These are phyloP conservation scores for Colletotrichum brevisporum DNA, from an alignment of 2,329 filamentous ascomycete genomes.

Conservation along the genomic window DNA sequence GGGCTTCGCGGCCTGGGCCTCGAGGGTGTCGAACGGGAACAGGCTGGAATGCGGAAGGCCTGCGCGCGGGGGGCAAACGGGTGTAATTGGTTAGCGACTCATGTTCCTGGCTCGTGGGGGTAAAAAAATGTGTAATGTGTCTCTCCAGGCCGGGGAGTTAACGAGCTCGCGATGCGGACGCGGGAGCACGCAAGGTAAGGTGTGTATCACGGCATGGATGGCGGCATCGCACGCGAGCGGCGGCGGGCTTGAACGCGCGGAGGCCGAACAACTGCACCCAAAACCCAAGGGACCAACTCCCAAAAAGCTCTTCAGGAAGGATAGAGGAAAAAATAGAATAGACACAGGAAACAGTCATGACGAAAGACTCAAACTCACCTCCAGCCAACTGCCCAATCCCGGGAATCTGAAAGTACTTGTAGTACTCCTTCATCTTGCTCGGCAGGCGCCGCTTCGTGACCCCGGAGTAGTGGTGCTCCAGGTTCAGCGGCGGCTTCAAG, in stretches of 20 bases:
- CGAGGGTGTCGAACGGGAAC: constrained; percentile 93
- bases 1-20: constrained; percentile 82
- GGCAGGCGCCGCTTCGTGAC: constrained; percentile 74
- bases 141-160: neutral
- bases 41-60: constrained; percentile 85
- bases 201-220: constrained; percentile 34
- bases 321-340: too few species aligned
- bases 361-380: constrained; percentile 58
- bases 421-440: constrained; percentile 84
- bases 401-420: constrained; percentile 83
- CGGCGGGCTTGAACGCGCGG: neutral
- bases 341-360: neutral
- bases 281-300: neutral
- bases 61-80: constrained; percentile 49
- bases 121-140: neutral
- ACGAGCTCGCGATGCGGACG: neutral
- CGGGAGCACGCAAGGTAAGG: constrained; percentile 36
- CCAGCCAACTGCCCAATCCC: constrained; percentile 75
- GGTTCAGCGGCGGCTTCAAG: constrained; percentile 71
- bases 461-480: constrained; percentile 84
- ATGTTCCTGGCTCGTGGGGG: neutral
- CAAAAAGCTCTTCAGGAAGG: neutral
- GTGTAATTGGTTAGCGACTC: constrained; percentile 18
- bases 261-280: neutral
- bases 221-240: constrained; percentile 17